phyloP scores from a whole-genome alignment of 306 rosid genomes.

The Lotus japonicus region DNA sequence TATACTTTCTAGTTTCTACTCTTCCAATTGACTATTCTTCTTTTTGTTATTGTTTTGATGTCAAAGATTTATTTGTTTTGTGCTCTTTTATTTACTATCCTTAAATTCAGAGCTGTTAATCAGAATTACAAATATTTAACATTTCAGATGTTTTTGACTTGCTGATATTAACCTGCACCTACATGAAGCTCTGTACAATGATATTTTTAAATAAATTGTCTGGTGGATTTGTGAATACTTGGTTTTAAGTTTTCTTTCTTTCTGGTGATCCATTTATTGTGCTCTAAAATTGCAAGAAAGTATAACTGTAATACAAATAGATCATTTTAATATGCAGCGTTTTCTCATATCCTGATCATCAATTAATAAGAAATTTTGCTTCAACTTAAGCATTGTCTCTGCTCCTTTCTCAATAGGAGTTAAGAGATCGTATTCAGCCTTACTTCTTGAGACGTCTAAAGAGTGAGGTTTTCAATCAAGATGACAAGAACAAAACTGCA shows the following conservation, averaged over 20 bases:
- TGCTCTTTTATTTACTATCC: not conserved
- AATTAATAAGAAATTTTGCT: not conserved
- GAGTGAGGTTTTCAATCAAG: conserved; percentile 79
- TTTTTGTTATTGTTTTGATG: no score
- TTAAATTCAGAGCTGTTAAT: not conserved
- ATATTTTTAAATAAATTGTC: no score
- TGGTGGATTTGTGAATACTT: no score
- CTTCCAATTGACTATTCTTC: no score
- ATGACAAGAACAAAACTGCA: conserved; percentile 36
- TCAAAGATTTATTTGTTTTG: no score
- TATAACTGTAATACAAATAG: not conserved
- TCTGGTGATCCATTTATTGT: no score
- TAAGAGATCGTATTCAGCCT: conserved; percentile 77
- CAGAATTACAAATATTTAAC: no score
- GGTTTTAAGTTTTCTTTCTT: no score
- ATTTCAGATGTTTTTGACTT: no score
- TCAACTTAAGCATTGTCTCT: not conserved
- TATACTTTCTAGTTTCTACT: not conserved
- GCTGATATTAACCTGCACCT: no score
- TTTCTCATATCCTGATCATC: not conserved
- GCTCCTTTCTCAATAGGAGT: conserved; percentile 37
- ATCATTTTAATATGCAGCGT: not conserved
- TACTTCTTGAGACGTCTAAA: conserved; percentile 82
- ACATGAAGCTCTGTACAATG: no score
- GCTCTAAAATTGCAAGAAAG: no score